Percentiles rank a stretch among this genome's conserved stretches.
These are phyloP conservation scores for Dichotomopilus funicola DNA, from an alignment of 2,329 filamentous ascomycete genomes.

Conservation along the genomic window DNA sequence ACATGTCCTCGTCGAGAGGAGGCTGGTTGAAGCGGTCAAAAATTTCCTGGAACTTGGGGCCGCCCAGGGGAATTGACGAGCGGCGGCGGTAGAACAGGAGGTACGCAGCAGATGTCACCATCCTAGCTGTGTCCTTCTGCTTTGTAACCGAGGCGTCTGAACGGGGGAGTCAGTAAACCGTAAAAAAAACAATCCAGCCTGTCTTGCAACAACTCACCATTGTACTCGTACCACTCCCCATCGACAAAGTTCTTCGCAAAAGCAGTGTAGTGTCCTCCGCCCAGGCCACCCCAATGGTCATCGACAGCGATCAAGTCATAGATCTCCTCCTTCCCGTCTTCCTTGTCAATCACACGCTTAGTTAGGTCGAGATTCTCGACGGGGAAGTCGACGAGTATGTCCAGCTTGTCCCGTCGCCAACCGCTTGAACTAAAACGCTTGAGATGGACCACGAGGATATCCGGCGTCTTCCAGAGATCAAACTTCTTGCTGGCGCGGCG, in stretches of 20 bases:
- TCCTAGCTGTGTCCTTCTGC: constrained; percentile 51
- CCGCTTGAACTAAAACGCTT: constrained; percentile 90
- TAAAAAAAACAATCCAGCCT: not conserved
- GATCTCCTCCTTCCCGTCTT: constrained; percentile 72
- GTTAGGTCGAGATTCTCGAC: constrained; percentile 80
- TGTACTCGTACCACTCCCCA: constrained; percentile 90
- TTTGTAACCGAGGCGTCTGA: constrained; percentile 68
- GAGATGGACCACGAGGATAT: constrained; percentile 89
- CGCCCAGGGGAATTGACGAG: constrained; percentile 70
- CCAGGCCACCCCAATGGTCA: constrained; percentile 88
- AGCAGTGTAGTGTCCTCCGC: constrained; percentile 93
- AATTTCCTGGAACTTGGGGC: constrained; percentile 65
- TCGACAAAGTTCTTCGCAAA: constrained; percentile 90
- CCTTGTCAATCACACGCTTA: constrained; percentile 68
- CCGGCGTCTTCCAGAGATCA: constrained; percentile 92
- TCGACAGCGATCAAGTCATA: constrained; percentile 96
- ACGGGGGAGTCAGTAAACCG: constrained; percentile 33
- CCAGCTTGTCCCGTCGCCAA: constrained; percentile 81
- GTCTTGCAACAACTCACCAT: constrained; percentile 55
- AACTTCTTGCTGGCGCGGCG: constrained; percentile 92
- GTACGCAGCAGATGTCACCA: constrained; percentile 76
- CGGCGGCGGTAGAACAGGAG: constrained; percentile 92
- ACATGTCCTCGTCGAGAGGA: constrained; percentile 39
- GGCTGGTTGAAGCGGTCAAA: constrained; percentile 53
- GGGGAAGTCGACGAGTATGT: constrained; percentile 86